Evolutionary conservation across 2,329 filamentous ascomycete genomes (phyloP).

Genomic region (Bretziella fagacearum): DNA sequence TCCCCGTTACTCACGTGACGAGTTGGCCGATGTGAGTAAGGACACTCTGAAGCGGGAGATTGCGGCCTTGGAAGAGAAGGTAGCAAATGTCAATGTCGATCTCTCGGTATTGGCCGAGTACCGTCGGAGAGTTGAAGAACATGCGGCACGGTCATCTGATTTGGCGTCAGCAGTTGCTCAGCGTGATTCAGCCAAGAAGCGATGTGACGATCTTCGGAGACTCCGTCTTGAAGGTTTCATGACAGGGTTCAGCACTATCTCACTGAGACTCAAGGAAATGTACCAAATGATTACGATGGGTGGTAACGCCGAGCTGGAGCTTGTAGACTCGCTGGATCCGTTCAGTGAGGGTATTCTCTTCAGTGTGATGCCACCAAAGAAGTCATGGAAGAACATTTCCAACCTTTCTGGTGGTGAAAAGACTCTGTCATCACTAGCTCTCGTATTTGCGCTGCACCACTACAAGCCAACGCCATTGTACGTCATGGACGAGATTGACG

Average conservation of each 20-base stretch:
- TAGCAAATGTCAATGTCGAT: slow-evolving; percentile 74
- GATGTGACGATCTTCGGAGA: slow-evolving; percentile 79
- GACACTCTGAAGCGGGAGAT: slow-evolving; percentile 44
- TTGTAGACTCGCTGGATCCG: slow-evolving; percentile 89
- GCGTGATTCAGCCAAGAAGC: slow-evolving; percentile 77
- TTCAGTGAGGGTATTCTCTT: slow-evolving; percentile 96
- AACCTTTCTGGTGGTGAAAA: slow-evolving; percentile 95
- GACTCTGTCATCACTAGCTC: slow-evolving; percentile 76
- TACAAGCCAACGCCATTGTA: slow-evolving; percentile 96
- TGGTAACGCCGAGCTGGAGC: slow-evolving; percentile 89
- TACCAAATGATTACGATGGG: slow-evolving; percentile 99
- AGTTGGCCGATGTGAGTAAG: slow-evolving; percentile 49
- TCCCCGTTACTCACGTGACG: slow-evolving; percentile 59
- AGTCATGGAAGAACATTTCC: slow-evolving; percentile 98
- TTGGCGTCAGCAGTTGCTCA: slow-evolving; percentile 59
- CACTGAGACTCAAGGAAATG: slow-evolving; percentile 93
- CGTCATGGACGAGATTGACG: slow-evolving; percentile 99
- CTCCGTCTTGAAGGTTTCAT: slow-evolving; percentile 92
- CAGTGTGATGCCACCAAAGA: slow-evolving; percentile 98
- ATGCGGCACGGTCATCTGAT: slow-evolving; percentile 66
- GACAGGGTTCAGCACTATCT: slow-evolving; percentile 92
- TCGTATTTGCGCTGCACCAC: slow-evolving; percentile 96
- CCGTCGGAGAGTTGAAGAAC: slow-evolving; percentile 67
- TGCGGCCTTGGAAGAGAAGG: slow-evolving; percentile 47
- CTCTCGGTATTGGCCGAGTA: slow-evolving; percentile 80